Conservation (phyloP, 768 basidiomycete species). For the Rhizopogon sp. region DNA sequence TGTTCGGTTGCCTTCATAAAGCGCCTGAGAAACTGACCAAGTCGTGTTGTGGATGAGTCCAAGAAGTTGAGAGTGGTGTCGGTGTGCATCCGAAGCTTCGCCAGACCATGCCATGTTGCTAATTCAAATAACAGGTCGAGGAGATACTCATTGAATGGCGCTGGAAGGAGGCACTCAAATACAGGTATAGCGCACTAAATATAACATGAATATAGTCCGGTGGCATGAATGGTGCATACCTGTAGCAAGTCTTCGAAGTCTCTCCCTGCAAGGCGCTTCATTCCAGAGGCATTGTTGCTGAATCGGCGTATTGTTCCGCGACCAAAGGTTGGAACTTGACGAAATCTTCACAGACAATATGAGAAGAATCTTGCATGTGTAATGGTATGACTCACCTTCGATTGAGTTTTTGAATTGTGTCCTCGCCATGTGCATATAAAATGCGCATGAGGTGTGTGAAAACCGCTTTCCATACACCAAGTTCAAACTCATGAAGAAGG, state of each 20-base stretch:
- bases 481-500: constrained; percentile 34
- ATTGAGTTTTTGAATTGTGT: background rate
- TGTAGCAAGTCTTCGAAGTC: constrained; percentile 11
- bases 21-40: constrained; percentile 11
- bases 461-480: constrained; percentile 32
- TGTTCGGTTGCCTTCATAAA: too few species aligned
- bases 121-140: constrained; percentile 1
- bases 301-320: constrained; percentile 1
- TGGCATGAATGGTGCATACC: background rate
- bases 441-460: constrained; percentile 32
- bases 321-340: constrained; percentile 9
- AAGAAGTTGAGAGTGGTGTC: constrained; percentile 6
- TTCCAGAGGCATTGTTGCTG: constrained; percentile 3
- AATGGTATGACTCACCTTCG: background rate
- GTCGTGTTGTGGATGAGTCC: background rate
- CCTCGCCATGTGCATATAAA: constrained; percentile 11
- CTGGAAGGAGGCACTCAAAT: constrained; percentile 31
- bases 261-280: constrained; percentile 10
- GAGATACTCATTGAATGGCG: too few species aligned
- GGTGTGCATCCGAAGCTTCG: constrained; percentile 16
- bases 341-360: constrained; percentile 6
- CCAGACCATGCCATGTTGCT: constrained; percentile 13
- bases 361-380: too few species aligned
- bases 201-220: background rate
- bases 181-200: constrained; percentile 29